Evolutionary conservation across 2,329 filamentous ascomycete species (phyloP).

Genomic region (Nigrospora osmanthi): DNA sequence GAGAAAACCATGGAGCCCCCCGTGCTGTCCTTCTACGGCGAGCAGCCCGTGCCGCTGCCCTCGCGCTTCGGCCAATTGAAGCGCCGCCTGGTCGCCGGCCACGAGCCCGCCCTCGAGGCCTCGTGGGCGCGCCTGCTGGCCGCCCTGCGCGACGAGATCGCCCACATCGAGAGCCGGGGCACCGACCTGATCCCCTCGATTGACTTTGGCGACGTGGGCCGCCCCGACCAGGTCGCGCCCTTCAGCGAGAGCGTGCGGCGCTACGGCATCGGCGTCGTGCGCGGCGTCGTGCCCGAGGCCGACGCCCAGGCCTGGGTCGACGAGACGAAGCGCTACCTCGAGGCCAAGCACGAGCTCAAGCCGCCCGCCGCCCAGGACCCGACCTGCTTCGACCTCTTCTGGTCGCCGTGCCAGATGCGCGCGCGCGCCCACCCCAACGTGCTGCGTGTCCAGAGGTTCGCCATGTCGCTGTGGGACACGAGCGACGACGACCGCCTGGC

Average conservation of each 20-base stretch:
- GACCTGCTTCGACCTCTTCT: constrained; percentile 67
- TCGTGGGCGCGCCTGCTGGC: constrained; percentile 47
- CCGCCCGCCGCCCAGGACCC: constrained; percentile 54
- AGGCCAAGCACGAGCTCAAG: constrained; percentile 37
- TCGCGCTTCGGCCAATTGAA: constrained; percentile 50
- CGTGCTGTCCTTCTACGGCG: constrained; percentile 49
- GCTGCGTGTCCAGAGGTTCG: constrained; percentile 55
- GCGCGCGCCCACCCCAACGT: constrained; percentile 60
- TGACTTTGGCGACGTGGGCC: constrained; percentile 41
- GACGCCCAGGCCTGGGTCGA: constrained; percentile 52
- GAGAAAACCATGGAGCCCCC: constrained; percentile 37
- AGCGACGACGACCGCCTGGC: constrained; percentile 47
- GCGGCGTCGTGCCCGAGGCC: constrained; percentile 50
- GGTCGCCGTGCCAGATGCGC: constrained; percentile 62
- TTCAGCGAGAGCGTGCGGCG: constrained; percentile 52
- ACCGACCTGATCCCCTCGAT: constrained; percentile 48
- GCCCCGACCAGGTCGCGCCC: constrained; percentile 37
- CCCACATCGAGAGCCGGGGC: constrained; percentile 41
- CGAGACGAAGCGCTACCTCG: constrained; percentile 51
- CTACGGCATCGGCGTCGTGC: constrained; percentile 57
- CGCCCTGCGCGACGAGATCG: constrained; percentile 42
- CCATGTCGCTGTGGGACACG: constrained; percentile 59
- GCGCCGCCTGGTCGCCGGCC: constrained; percentile 42
- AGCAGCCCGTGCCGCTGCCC: constrained; percentile 50
- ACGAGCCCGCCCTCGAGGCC: constrained; percentile 44